Evolutionary conservation across 2,329 filamentous ascomycete genomes (phyloP).

Genomic region (Colletotrichum sp.): DNA sequence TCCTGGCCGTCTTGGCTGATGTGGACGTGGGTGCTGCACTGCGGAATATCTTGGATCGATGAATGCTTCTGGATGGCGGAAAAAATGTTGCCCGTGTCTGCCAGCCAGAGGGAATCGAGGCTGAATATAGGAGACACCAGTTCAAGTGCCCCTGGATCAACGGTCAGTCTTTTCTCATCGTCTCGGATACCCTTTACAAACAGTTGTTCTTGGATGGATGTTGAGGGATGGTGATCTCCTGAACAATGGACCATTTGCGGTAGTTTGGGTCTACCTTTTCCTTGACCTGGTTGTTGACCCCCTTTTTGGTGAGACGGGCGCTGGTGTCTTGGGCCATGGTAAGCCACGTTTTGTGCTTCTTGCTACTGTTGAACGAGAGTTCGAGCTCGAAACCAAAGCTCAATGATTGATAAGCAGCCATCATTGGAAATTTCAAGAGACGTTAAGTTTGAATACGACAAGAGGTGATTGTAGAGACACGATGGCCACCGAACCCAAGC

Average conservation of each 20-base stretch:
- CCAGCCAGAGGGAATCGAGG: slow-evolving; percentile 29
- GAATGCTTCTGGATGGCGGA: slow-evolving; percentile 29
- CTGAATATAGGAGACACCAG: slow-evolving; percentile 41
- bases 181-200: slow-evolving; percentile 18
- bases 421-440: neutral
- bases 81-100: slow-evolving; percentile 36
- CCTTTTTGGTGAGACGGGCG: slow-evolving; percentile 32
- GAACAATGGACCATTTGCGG: slow-evolving; percentile 40
- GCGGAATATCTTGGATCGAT: slow-evolving; percentile 25
- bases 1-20: slow-evolving; percentile 27
- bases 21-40: slow-evolving; percentile 44
- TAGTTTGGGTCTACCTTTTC: slow-evolving; percentile 36
- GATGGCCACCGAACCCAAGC: neutral
- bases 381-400: slow-evolving; percentile 44
- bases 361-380: slow-evolving; percentile 36
- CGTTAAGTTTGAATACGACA: no score
- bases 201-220: slow-evolving; percentile 36
- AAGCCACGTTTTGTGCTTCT: slow-evolving; percentile 37
- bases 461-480: neutral
- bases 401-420: slow-evolving; percentile 4
- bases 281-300: slow-evolving; percentile 38
- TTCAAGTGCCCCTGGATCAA: slow-evolving; percentile 33
- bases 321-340: slow-evolving; percentile 39
- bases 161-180: neutral
- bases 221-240: slow-evolving; percentile 39